phyloP scores from a whole-genome alignment of 805 yeast species.

The Peterozyma toletana region DNA sequence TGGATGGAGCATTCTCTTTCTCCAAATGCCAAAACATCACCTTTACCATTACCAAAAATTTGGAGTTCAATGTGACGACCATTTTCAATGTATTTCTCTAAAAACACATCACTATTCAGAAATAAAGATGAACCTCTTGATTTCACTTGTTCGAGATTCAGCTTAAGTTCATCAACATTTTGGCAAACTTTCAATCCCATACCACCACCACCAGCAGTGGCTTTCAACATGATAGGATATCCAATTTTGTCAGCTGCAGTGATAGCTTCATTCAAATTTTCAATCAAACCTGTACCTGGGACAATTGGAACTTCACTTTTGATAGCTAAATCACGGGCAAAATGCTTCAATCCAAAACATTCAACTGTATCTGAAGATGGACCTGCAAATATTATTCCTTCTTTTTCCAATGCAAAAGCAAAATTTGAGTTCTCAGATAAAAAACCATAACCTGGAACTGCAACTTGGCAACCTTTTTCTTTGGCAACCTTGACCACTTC shows the following conservation, averaged over 20 bases:
- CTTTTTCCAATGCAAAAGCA: slow-evolving; percentile 11
- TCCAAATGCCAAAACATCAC: slow-evolving; percentile 18
- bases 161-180: slow-evolving; percentile 10
- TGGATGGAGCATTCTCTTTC: slow-evolving; percentile 24
- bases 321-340: slow-evolving; percentile 18
- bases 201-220: slow-evolving; percentile 25
- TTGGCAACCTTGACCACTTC: slow-evolving; percentile 21
- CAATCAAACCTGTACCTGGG: slow-evolving; percentile 18
- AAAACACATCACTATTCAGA: slow-evolving; percentile 16
- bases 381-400: slow-evolving; percentile 18
- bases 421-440: slow-evolving; percentile 25
- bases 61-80: slow-evolving; percentile 23
- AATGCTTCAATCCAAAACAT: slow-evolving; percentile 20
- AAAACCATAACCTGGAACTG: slow-evolving; percentile 33
- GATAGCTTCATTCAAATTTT: slow-evolving; percentile 8
- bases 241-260: slow-evolving; percentile 14
- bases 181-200: slow-evolving; percentile 20
- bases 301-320: slow-evolving; percentile 17
- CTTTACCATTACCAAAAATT: slow-evolving; percentile 20
- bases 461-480: slow-evolving; percentile 24
- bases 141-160: slow-evolving; percentile 13
- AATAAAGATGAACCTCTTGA: slow-evolving; percentile 19
- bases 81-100: slow-evolving; percentile 18
- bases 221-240: slow-evolving; percentile 20
- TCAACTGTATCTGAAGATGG: slow-evolving; percentile 18